phyloP scores from a whole-genome alignment of 805 yeast genomes.

The Cyberlindnera mycetangii region DNA sequence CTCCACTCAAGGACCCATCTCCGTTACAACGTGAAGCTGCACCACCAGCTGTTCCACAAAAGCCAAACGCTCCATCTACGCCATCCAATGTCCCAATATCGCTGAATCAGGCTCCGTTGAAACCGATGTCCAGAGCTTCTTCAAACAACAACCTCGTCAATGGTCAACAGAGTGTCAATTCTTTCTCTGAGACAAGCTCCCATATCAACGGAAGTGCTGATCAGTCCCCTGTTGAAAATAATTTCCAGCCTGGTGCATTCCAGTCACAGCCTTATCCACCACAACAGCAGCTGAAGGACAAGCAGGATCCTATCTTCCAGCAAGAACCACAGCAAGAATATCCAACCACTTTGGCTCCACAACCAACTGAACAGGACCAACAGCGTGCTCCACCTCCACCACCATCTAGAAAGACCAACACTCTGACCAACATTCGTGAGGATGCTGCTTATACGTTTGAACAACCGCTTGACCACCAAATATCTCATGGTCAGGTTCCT shows the following conservation, averaged over 20 bases:
- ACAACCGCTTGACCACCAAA: conserved; percentile 10
- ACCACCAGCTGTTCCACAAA: conserved; percentile 14
- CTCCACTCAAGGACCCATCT: conserved; percentile 12
- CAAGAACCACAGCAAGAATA: conserved; percentile 5
- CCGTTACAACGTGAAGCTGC: conserved; percentile 11
- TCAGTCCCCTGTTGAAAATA: conserved; percentile 8
- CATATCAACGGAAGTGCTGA: conserved; percentile 13
- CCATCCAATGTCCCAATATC: conserved; percentile 23
- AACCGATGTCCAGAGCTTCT: conserved; percentile 31
- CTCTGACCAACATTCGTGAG: conserved; percentile 31
- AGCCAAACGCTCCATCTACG: not conserved
- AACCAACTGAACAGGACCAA: conserved; percentile 22
- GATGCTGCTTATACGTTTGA: conserved; percentile 25
- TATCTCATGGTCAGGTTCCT: conserved; percentile 18
- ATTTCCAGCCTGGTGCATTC: conserved; percentile 4
- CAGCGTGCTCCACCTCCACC: conserved; percentile 54
- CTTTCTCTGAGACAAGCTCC: conserved; percentile 18
- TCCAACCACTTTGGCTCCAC: conserved; percentile 31
- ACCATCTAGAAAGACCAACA: conserved; percentile 49
- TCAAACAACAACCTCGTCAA: conserved; percentile 14
- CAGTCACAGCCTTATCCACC: not conserved
- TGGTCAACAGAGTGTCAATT: conserved; percentile 10
- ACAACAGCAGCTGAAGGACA: too few relatives aligned
- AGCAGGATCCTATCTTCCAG: not conserved
- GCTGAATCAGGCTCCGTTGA: conserved; percentile 34